These are phyloP conservation scores for Gynochthodes officinalis DNA, from an alignment of 257 asterid genomes.

Conservation along the genomic window DNA sequence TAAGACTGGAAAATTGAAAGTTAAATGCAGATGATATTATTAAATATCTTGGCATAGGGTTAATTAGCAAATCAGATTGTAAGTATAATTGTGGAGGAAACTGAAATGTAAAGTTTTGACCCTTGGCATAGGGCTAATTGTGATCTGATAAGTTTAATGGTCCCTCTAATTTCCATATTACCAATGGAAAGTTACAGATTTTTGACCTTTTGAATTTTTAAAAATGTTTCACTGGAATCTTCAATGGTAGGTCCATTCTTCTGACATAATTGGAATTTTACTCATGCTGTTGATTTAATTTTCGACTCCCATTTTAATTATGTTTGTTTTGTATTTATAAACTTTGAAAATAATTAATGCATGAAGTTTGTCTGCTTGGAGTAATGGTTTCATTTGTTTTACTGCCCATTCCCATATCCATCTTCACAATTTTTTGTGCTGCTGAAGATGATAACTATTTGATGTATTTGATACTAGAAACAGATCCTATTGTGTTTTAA, in stretches of 20 bases:
- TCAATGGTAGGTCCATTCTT: background rate
- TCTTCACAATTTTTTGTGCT: background rate
- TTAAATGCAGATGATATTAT: no score
- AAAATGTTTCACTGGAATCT: background rate
- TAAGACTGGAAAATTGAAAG: background rate
- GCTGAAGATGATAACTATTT: background rate
- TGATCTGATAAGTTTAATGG: no score
- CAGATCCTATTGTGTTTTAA: background rate
- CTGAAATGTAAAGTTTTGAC: no score
- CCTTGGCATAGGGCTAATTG: no score
- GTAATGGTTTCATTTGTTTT: background rate
- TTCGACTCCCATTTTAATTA: background rate
- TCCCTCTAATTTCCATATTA: background rate
- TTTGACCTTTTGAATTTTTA: background rate
- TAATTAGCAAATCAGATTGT: background rate
- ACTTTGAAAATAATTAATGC: background rate
- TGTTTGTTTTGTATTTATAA: background rate
- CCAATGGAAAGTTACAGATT: background rate
- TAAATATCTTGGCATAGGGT: no score
- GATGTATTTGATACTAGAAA: background rate
- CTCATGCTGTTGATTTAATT: background rate
- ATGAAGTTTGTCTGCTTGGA: background rate
- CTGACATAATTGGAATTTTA: background rate
- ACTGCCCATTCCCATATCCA: background rate
- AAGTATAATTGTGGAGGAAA: no score